Percentiles rank a stretch among this genome's conserved stretches.
phyloP scores from a whole-genome alignment of 1,284 basidiomycete genomes.

The Cutaneotrichosporon daszewskae region DNA sequence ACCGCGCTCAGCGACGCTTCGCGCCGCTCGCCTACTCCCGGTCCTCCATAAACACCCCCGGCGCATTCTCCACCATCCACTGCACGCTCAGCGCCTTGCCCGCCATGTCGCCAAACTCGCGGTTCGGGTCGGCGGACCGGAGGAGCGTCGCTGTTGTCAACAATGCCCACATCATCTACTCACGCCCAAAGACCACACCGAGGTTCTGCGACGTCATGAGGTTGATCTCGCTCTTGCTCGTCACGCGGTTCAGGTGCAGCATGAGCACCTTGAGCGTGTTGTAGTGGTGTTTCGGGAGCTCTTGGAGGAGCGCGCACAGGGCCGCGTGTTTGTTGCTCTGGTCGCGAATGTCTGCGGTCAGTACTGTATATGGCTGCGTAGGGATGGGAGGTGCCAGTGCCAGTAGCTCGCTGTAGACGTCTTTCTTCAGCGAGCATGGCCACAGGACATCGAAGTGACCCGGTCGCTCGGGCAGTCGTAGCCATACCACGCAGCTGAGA shows the following conservation, averaged over 20 bases:
- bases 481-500: too few relatives aligned
- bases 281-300: conserved; percentile 80
- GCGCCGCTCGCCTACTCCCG: conserved; percentile 5
- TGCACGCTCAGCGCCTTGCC: conserved; percentile 87
- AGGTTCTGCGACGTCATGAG: conserved; percentile 93
- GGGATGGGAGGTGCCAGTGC: too few relatives aligned
- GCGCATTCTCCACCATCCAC: conserved; percentile 88
- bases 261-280: conserved; percentile 76
- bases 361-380: too few relatives aligned
- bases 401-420: too few relatives aligned
- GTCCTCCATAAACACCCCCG: conserved; percentile 41
- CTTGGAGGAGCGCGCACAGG: conserved; percentile 64
- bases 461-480: too few relatives aligned
- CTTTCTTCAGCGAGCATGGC: too few relatives aligned
- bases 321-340: conserved; percentile 57
- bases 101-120: conserved; percentile 85
- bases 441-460: too few relatives aligned
- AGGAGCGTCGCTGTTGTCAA: conserved; percentile 73
- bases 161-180: conserved; percentile 47
- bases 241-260: conserved; percentile 80
- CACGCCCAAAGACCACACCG: conserved; percentile 99
- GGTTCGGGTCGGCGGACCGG: conserved; percentile 74
- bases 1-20: too few relatives aligned
- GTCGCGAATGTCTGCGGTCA: conserved; percentile 57
- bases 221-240: conserved; percentile 65